Base-by-base conservation (phyloP, 2,329 filamentous ascomycete genomes). In the Xenosphaeropsis pyriputrescens region DNA sequence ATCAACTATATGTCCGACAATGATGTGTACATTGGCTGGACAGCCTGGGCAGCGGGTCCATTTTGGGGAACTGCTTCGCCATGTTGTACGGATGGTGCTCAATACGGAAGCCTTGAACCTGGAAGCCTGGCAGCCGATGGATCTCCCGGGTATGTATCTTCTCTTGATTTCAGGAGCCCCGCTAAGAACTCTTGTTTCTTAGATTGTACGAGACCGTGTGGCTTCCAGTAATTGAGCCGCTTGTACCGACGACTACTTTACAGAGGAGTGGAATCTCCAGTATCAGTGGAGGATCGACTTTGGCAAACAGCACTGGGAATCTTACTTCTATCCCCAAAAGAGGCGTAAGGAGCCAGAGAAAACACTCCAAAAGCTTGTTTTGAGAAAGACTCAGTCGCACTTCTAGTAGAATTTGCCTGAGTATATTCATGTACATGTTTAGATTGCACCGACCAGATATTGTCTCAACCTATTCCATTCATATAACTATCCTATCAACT, bases 1-100 rank as follows among this genome's bases (percentile, higher is more conserved):
- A 41, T 68, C 12, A 57, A 62, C 37, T 64, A 66, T 47, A 65
- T 69, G 57, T 52, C 57, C 18, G 40, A 55, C n/a, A 65, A 67
- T 42, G 51, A 57, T 2, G 60, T 59, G 44, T 67, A 64, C 43
- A 65, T 68, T 34, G 65, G 65, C 2, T 68, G 64, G 65, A 65
- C 65, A 0, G 64, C 64, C 3, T 68, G 64, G 65, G 60, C 64
- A 0, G 65, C 65, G 0, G 65, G 65, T 0, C 65, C 65, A 0
- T 57, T 69, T 33, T 68, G 65, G 65, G 65, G 65, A 1, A 44
- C 53, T 6, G 46, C 53, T 32, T 59, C 56, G 39, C 65, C 59
- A 15, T 60, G 60, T 44, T 68, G 50, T 35, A 56, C 58, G 1
- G 61, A 66, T 52, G 52, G 50, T 34, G 43, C 43, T 31, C 57